Percentiles rank a stretch among this genome's conserved stretches.
Evolutionary conservation across 306 rosid species (phyloP).

Genomic region (Castanea sativa): DNA sequence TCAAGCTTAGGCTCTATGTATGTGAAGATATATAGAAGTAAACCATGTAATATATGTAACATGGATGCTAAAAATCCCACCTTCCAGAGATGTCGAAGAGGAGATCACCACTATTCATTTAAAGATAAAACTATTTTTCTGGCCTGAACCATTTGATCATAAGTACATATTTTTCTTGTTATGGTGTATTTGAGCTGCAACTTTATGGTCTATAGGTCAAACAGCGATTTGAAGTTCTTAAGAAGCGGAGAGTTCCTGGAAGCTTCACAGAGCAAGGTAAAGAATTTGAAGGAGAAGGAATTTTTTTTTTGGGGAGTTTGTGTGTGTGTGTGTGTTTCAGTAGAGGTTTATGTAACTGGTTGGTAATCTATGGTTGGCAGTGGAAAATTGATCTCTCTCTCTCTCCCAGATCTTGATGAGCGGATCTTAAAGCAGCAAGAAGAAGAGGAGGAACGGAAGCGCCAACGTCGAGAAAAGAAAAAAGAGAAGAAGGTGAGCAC

Average conservation of each 20-base stretch:
- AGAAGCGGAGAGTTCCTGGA: conserved; percentile 75
- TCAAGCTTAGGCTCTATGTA: neutral
- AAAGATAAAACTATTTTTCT: neutral
- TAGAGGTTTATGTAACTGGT: neutral
- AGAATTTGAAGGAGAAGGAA: conserved; percentile 1
- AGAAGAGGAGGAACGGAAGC: conserved; percentile 95
- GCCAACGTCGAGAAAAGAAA: conserved; percentile 87
- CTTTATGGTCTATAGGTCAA: conserved; percentile 67
- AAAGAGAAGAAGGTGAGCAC: conserved; percentile 81
- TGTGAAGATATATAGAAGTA: neutral
- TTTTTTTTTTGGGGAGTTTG: neutral
- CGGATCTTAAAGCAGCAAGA: conserved; percentile 90
- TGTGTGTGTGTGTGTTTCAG: neutral
- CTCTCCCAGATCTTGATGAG: conserved; percentile 74
- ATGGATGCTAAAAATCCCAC: neutral
- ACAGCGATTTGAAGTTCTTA: conserved; percentile 80
- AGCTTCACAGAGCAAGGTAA: conserved; percentile 95
- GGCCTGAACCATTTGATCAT: neutral
- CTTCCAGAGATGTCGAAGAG: neutral
- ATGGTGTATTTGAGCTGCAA: conserved; percentile 2
- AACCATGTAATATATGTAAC: neutral
- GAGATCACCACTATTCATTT: neutral
- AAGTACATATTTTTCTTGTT: conserved; percentile 5
- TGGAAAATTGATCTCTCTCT: neutral
- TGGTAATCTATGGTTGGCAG: neutral